Conservation (phyloP, 2,329 filamentous ascomycete species). For the Boeremia exigua region DNA sequence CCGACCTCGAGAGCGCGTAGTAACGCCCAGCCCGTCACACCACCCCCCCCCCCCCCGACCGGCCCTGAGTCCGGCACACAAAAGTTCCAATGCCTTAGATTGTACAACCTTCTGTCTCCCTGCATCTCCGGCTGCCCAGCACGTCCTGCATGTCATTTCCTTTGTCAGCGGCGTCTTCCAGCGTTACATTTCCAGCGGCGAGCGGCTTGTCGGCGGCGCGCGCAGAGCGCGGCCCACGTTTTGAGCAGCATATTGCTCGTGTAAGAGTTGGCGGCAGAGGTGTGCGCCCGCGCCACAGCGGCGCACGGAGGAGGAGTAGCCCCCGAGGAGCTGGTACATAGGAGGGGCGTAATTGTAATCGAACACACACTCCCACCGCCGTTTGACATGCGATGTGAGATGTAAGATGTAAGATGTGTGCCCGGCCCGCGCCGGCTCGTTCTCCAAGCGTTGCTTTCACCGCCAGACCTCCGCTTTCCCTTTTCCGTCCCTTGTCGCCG, state of each 20-base stretch:
- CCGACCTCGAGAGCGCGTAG: conserved; percentile 19
- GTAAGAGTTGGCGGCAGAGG: neutral
- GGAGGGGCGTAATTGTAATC: conserved; percentile 18
- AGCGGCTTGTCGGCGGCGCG: conserved; percentile 1
- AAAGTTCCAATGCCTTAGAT: conserved; percentile 13
- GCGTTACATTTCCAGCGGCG: conserved; percentile 5
- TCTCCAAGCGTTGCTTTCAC: too few species aligned
- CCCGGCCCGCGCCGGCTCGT: too few species aligned
- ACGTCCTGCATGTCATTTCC: conserved; percentile 7
- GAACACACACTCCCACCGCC: too few species aligned
- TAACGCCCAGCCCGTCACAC: too few species aligned
- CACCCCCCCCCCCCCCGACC: too few species aligned
- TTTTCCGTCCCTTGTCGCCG: too few species aligned
- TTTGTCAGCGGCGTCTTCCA: conserved; percentile 10
- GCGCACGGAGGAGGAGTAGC: neutral
- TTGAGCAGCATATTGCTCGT: neutral
- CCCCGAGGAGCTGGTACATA: conserved; percentile 11
- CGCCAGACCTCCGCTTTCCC: too few species aligned
- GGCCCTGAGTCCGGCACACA: too few species aligned
- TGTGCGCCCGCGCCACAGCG: neutral
- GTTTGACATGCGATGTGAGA: too few species aligned
- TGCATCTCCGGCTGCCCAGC: conserved; percentile 3
- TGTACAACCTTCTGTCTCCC: conserved; percentile 8
- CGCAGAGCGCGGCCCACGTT: neutral
- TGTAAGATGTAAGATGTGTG: too few species aligned